A percentile compares a stretch with the other conserved stretches of the same genome.
Conservation (phyloP, 495 filamentous ascomycete species). For the Penicillium fimorum region DNA sequence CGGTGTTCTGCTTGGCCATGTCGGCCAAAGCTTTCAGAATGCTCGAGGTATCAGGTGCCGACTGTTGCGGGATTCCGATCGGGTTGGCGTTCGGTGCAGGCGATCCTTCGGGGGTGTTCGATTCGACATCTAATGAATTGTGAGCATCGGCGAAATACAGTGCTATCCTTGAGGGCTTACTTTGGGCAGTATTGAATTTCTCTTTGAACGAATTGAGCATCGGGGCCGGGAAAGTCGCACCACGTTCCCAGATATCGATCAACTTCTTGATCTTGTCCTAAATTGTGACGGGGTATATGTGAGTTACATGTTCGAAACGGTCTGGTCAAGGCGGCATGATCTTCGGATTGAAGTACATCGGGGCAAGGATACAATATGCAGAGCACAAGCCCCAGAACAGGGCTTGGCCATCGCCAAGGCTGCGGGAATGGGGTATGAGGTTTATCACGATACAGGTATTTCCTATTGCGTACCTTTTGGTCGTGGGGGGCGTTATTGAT, state of each 20-base stretch:
- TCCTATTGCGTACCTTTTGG: constrained; percentile 89
- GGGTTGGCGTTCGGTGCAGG: constrained; percentile 60
- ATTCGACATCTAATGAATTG: constrained; percentile 53
- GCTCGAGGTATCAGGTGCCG: constrained; percentile 59
- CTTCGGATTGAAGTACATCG: constrained; percentile 25
- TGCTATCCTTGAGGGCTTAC: constrained; percentile 48
- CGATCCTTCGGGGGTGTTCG: constrained; percentile 78
- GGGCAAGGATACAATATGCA: constrained; percentile 23
- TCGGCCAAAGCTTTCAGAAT: constrained; percentile 82
- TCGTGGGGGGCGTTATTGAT: constrained; percentile 83
- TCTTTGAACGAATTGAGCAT: constrained; percentile 86
- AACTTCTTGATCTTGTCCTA: constrained; percentile 98
- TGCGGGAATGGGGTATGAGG: not conserved
- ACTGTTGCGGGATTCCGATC: constrained; percentile 33
- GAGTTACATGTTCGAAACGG: constrained; percentile 35
- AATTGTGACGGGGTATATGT: constrained; percentile 41
- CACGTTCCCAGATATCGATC: constrained; percentile 97
- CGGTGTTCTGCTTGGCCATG: constrained; percentile 78
- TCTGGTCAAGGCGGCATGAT: constrained; percentile 16
- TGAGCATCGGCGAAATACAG: constrained; percentile 19
- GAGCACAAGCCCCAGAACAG: not conserved
- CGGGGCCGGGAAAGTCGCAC: constrained; percentile 78
- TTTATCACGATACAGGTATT: constrained; percentile 23
- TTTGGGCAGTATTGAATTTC: constrained; percentile 66
- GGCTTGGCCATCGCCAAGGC: not conserved